Evolutionary conservation across 2,329 filamentous ascomycete genomes (phyloP).

Genomic region (Pseudocercospora macadamiae): DNA sequence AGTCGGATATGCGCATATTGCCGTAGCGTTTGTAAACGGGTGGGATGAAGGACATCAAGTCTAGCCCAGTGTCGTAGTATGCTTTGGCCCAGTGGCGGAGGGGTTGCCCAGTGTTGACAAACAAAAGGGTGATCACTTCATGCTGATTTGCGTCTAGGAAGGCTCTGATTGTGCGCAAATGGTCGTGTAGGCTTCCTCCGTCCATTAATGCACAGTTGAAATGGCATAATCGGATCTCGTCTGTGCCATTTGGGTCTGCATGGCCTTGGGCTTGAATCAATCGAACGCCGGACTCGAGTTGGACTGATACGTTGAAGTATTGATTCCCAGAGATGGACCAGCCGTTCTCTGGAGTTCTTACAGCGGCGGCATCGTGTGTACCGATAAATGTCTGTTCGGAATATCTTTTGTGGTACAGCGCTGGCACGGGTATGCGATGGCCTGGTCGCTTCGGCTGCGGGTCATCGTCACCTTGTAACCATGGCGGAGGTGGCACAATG

Average conservation of each 20-base stretch:
- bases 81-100: slow-evolving; percentile 49
- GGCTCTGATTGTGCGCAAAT: slow-evolving; percentile 19
- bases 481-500: background rate
- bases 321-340: slow-evolving; percentile 35
- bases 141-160: slow-evolving; percentile 30
- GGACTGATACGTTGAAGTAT: slow-evolving; percentile 53
- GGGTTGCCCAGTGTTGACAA: slow-evolving; percentile 46
- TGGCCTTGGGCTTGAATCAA: slow-evolving; percentile 34
- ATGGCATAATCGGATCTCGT: slow-evolving; percentile 32
- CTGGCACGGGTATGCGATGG: slow-evolving; percentile 34
- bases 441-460: slow-evolving; percentile 27
- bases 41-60: slow-evolving; percentile 47
- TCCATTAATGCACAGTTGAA: slow-evolving; percentile 36
- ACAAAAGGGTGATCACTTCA: slow-evolving; percentile 34
- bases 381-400: slow-evolving; percentile 64
- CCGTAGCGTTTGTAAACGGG: slow-evolving; percentile 26
- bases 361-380: slow-evolving; percentile 68
- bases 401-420: slow-evolving; percentile 60
- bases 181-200: slow-evolving; percentile 28
- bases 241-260: slow-evolving; percentile 21
- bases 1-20: slow-evolving; percentile 40
- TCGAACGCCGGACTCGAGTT: slow-evolving; percentile 51
- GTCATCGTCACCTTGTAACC: slow-evolving; percentile 3
- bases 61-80: slow-evolving; percentile 57
- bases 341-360: slow-evolving; percentile 43